phyloP scores from a whole-genome alignment of 306 rosid species.

The Astragalus glycyphyllos region DNA sequence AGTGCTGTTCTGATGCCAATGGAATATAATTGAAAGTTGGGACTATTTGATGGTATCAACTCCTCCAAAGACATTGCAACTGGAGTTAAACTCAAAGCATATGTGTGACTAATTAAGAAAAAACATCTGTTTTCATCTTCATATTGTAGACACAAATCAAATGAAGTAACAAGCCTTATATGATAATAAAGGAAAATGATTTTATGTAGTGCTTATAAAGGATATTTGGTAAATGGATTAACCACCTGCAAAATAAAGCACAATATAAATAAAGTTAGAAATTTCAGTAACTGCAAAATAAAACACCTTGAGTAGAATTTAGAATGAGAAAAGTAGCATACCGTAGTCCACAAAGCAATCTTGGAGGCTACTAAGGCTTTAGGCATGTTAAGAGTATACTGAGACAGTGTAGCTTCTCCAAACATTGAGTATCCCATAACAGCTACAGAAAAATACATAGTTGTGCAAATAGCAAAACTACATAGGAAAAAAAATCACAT shows the following conservation, averaged over 20 bases:
- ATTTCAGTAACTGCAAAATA: slow-evolving; percentile 27
- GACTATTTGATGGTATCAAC: slow-evolving; percentile 66
- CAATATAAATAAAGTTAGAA: slow-evolving; percentile 33
- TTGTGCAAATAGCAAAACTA: slow-evolving; percentile 77
- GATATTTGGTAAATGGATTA: slow-evolving; percentile 96
- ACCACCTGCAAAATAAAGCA: slow-evolving; percentile 79
- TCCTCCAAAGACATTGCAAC: slow-evolving; percentile 93
- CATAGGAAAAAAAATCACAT: slow-evolving; percentile 14
- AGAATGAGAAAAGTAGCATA: slow-evolving; percentile 46
- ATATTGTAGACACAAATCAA: slow-evolving; percentile 18
- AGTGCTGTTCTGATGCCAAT: slow-evolving; percentile 73
- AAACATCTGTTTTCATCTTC: slow-evolving; percentile 35
- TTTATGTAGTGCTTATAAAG: slow-evolving; percentile 45
- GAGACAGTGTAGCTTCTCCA: slow-evolving; percentile 71
- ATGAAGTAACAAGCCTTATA: slow-evolving; percentile 1
- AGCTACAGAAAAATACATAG: slow-evolving; percentile 74
- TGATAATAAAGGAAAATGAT: background rate
- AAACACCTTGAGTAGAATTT: slow-evolving; percentile 8
- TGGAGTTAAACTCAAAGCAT: slow-evolving; percentile 87
- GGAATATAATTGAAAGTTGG: slow-evolving; percentile 60
- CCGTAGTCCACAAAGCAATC: slow-evolving; percentile 97
- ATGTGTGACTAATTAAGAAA: slow-evolving; percentile 70
- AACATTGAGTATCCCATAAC: slow-evolving; percentile 85
- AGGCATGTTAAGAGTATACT: slow-evolving; percentile 94
- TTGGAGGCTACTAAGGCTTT: slow-evolving; percentile 70